Conservation (phyloP, 164 flowering plant species). For the Kingdonia uniflora region DNA sequence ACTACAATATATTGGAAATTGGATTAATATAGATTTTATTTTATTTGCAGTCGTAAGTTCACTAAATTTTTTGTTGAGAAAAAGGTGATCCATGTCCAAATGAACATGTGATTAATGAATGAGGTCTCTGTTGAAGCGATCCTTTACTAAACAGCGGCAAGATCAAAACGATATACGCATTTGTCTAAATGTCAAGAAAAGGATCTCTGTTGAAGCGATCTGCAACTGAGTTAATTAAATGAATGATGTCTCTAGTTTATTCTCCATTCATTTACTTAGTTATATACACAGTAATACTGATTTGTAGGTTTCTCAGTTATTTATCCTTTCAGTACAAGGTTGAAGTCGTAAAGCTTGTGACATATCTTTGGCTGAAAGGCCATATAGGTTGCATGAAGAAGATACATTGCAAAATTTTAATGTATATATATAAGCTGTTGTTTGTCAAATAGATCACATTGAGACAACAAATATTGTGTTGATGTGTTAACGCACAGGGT, state of each 20-base stretch:
- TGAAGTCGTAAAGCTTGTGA: slow-evolving; percentile 18
- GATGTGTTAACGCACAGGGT: too few species aligned
- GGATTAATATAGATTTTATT: too few species aligned
- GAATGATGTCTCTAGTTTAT: slow-evolving; percentile 3
- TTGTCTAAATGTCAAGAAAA: slow-evolving; percentile 39
- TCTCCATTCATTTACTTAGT: slow-evolving; percentile 8
- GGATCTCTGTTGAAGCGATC: slow-evolving; percentile 56
- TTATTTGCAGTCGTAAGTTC: too few species aligned
- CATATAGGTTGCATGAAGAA: slow-evolving; percentile 10
- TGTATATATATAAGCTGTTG: neutral
- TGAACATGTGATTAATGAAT: slow-evolving; percentile 63
- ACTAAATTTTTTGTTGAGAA: neutral
- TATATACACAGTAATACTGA: slow-evolving; percentile 7
- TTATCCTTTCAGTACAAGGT: slow-evolving; percentile 3
- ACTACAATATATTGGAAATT: too few species aligned
- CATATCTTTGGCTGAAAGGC: slow-evolving; percentile 16
- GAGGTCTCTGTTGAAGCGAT: slow-evolving; percentile 58
- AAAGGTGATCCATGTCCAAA: slow-evolving; percentile 81
- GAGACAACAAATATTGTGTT: slow-evolving; percentile 12
- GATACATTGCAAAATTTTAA: neutral
- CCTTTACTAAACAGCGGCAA: slow-evolving; percentile 40
- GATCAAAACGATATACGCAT: too few species aligned
- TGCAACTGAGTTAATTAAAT: slow-evolving; percentile 29
- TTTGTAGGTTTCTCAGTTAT: slow-evolving; percentile 3
- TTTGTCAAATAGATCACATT: slow-evolving; percentile 4